Evolutionary conservation across 148 eudicot genomes (phyloP), one percentile per base, ranked within the genome.

Genomic region (Chenopodium berlandieri): DNA sequence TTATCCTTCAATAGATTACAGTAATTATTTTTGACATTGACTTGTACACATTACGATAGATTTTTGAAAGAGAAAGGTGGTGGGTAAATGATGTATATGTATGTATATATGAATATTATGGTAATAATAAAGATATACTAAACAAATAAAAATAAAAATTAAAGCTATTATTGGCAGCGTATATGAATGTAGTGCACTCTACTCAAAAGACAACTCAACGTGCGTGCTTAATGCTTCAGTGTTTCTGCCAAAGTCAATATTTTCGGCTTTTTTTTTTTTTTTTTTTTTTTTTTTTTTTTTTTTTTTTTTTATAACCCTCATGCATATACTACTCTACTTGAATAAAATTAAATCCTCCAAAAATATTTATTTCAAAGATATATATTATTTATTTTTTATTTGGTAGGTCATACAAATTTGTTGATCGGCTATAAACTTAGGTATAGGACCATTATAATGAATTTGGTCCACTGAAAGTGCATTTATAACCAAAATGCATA

Each of bases 141-240:
- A 50, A 19, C 44, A 40, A 40, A 40, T 40, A 40, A 40, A 40
- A 40, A 40, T 40, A 40, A 40, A 34, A 40, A 40, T 40, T 40
- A 79, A 17, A 69, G 23, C 52, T 16, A 73, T 22, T 9, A 73
- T 40, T 5, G 56, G 34, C 6, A 56, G 70, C 13, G 58, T 60
- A 73, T 16, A 78, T 65, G 84, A 34, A 87, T 87, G 89, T 78
- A 91, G 97, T 93, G 91, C 89, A 93, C 89, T 93, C 91, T 88
- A 93, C 94, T 91, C 94, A 89, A 93, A 89, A 90, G 86, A 74
- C 84, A 87, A 87, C 75, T 37, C 79, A 83, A 65, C 86, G 80
- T 83, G 85, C 82, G 37, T 83, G 76, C 84, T 56, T 80, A 75
- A 27, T 83, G 76, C 84, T 56, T 80, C 75, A 27, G 62, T 73